These are phyloP conservation scores for Collybiopsis confluens DNA, from an alignment of 768 basidiomycete genomes.

Conservation along the genomic window DNA sequence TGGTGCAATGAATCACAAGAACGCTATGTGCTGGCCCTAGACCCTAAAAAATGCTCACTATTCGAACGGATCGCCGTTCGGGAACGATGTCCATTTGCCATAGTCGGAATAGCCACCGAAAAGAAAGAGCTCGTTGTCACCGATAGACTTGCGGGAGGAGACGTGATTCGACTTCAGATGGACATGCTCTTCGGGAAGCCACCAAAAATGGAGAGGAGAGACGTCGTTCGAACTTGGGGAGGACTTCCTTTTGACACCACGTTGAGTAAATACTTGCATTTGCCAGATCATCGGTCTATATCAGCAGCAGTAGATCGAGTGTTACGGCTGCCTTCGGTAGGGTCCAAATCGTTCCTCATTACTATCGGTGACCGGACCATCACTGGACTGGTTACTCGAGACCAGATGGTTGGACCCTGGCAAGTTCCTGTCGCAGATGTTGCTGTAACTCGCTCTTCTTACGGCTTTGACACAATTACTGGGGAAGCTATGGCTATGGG, in stretches of 20 bases:
- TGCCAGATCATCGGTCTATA: slow-evolving; percentile 14
- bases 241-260: slow-evolving; percentile 63
- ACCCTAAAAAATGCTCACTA: slow-evolving; percentile 48
- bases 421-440: slow-evolving; percentile 98
- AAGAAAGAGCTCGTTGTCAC: slow-evolving; percentile 85
- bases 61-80: slow-evolving; percentile 80
- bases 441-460: slow-evolving; percentile 91
- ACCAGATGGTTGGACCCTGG: slow-evolving; percentile 99
- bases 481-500: slow-evolving; percentile 99
- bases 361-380: slow-evolving; percentile 96
- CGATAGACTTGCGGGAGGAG: slow-evolving; percentile 72
- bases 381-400: slow-evolving; percentile 90
- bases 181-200: slow-evolving; percentile 95
- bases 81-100: slow-evolving; percentile 90
- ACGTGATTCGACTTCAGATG: slow-evolving; percentile 90
- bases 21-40: slow-evolving; percentile 91
- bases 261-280: slow-evolving; percentile 63
- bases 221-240: slow-evolving; percentile 40
- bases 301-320: slow-evolving; percentile 71
- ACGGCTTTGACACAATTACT: slow-evolving; percentile 78
- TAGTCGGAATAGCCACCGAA: slow-evolving; percentile 84
- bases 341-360: slow-evolving; percentile 95
- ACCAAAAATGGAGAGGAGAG: slow-evolving; percentile 82
- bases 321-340: slow-evolving; percentile 87
- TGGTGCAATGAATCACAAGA: slow-evolving; percentile 99